Evolutionary conservation across 208 protist species (phyloP).

Genomic region (Tritrichomonas foetus): DNA sequence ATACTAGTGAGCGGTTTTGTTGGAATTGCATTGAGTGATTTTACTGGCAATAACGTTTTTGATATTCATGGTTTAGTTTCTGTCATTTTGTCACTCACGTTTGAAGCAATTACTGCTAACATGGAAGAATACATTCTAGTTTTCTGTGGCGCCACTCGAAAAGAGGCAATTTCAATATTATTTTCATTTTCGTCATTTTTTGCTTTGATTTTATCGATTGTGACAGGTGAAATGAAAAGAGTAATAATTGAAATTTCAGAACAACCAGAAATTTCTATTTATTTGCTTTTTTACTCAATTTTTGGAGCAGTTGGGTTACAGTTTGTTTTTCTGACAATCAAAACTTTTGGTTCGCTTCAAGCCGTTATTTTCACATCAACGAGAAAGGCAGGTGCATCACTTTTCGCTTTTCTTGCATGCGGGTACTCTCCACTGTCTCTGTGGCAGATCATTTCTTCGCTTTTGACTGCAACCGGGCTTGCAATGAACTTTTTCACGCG

Average conservation of each 20-base stretch:
- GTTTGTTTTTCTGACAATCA: not conserved
- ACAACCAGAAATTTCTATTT: not conserved
- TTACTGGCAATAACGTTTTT: not conserved
- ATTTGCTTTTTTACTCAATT: not conserved
- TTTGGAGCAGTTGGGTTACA: not conserved
- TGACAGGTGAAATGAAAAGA: not conserved
- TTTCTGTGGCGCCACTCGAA: not conserved
- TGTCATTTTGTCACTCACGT: not conserved
- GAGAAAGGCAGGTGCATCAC: too few species aligned
- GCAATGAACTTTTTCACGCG: too few species aligned
- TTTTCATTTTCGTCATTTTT: not conserved
- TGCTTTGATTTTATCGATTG: not conserved
- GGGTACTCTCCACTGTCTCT: too few species aligned
- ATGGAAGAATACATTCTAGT: not conserved
- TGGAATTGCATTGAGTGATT: not conserved
- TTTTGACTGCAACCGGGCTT: too few species aligned
- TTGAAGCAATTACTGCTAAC: not conserved
- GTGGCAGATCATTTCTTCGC: too few species aligned
- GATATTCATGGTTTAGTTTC: not conserved
- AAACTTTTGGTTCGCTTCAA: not conserved
- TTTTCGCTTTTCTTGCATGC: too few species aligned
- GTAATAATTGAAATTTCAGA: not conserved
- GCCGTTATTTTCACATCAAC: conserved; percentile 4
- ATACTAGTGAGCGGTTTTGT: not conserved
- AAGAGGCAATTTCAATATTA: not conserved